phyloP scores from a whole-genome alignment of 768 basidiomycete species.

The Suillus variegatus region DNA sequence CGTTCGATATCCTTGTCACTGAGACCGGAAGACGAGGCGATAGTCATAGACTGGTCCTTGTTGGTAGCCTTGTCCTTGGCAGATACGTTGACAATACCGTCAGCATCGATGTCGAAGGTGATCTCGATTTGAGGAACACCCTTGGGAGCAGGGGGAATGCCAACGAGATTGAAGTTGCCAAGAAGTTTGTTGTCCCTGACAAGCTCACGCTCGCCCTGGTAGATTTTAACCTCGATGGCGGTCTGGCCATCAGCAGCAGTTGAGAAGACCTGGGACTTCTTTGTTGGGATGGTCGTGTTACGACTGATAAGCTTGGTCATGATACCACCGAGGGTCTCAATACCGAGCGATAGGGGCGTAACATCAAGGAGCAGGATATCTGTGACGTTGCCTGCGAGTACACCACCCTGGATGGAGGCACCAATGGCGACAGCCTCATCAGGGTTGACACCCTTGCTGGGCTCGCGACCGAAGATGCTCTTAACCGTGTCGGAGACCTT shows the following conservation, averaged over 20 bases:
- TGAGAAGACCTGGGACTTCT: conserved; percentile 99
- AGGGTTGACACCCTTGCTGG: conserved; percentile 98
- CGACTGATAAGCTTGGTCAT: conserved; percentile 99
- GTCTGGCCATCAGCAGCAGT: conserved; percentile 99
- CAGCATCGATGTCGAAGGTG: conserved; percentile 97
- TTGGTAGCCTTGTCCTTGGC: conserved; percentile 92
- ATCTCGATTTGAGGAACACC: conserved; percentile 80
- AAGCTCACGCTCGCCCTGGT: conserved; percentile 98
- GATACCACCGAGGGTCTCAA: conserved; percentile 98
- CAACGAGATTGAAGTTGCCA: conserved; percentile 99
- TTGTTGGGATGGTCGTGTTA: conserved; percentile 99
- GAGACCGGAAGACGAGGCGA: conserved; percentile 95
- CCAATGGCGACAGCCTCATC: conserved; percentile 99
- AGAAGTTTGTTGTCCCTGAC: conserved; percentile 98
- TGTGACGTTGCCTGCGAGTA: conserved; percentile 93
- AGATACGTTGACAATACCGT: conserved; percentile 96
- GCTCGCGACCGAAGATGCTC: conserved; percentile 91
- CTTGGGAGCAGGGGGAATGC: conserved; percentile 84
- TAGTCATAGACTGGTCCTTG: conserved; percentile 96
- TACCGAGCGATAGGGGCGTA: conserved; percentile 93
- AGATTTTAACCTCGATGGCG: conserved; percentile 99
- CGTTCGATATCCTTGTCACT: conserved; percentile 95
- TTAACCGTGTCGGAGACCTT: conserved; percentile 88
- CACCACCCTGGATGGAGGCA: conserved; percentile 97
- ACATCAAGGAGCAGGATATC: conserved; percentile 95